phyloP scores from a whole-genome alignment of 2,329 filamentous ascomycete species.

The Penicillium griseofulvum region DNA sequence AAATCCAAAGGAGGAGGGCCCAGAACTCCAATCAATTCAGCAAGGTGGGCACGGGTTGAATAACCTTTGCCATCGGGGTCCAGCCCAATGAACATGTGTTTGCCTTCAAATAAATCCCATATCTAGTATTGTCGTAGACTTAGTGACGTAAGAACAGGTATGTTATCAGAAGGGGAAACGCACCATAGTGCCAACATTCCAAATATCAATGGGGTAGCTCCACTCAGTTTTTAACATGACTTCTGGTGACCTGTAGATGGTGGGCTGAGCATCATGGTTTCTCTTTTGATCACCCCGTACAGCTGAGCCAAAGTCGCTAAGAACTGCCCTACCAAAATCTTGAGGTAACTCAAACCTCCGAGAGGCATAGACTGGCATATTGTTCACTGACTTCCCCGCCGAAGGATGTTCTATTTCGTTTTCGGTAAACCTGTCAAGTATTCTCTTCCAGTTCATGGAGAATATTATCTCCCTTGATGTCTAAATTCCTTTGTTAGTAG shows the following conservation, averaged over 20 bases:
- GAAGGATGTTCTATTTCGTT: neutral
- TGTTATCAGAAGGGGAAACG: constrained; percentile 12
- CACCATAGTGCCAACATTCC: constrained; percentile 52
- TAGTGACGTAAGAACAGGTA: neutral
- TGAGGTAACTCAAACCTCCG: neutral
- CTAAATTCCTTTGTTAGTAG: neutral
- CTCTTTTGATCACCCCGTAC: constrained; percentile 37
- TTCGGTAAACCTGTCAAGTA: neutral
- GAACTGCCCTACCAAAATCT: constrained; percentile 18
- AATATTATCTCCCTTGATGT: neutral
- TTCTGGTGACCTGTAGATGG: constrained; percentile 37
- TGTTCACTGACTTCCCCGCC: neutral
- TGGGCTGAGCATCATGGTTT: constrained; percentile 46
- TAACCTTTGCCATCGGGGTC: constrained; percentile 36
- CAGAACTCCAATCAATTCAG: constrained; percentile 47
- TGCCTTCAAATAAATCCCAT: constrained; percentile 51
- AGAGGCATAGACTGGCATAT: neutral
- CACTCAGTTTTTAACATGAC: constrained; percentile 49
- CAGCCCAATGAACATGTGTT: constrained; percentile 20
- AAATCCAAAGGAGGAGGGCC: constrained; percentile 43
- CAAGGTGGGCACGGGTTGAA: constrained; percentile 45
- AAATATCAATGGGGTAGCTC: constrained; percentile 51
- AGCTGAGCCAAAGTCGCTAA: constrained; percentile 42
- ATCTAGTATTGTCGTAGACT: constrained; percentile 30
- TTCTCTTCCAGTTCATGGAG: neutral